Conservation (phyloP, 2,329 filamentous ascomycete genomes). For the Albophoma yamanashiensis region DNA sequence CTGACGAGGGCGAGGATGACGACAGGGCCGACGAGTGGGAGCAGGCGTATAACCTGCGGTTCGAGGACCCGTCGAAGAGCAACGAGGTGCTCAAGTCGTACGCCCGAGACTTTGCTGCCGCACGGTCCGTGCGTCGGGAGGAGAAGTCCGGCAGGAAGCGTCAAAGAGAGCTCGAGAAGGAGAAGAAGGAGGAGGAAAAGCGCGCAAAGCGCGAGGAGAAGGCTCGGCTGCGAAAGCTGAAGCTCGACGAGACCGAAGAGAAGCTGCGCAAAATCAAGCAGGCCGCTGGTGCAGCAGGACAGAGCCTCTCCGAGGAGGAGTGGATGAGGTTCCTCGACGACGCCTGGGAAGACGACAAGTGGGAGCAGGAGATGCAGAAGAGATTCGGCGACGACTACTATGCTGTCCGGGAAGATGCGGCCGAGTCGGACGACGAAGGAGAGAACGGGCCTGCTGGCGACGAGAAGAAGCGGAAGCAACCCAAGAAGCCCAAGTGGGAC, state of each 20-base stretch:
- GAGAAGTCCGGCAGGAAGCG: constrained; percentile 68
- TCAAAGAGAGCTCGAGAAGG: constrained; percentile 65
- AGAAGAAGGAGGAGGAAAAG: constrained; percentile 70
- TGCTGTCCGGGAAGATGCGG: constrained; percentile 57
- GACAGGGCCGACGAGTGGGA: constrained; percentile 80
- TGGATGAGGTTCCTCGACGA: constrained; percentile 79
- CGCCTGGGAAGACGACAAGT: constrained; percentile 79
- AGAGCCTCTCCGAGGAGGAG: constrained; percentile 59
- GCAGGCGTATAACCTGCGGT: constrained; percentile 88
- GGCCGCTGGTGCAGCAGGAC: constrained; percentile 68
- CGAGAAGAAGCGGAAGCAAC: constrained; percentile 30
- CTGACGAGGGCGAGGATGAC: constrained; percentile 79
- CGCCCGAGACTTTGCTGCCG: constrained; percentile 72
- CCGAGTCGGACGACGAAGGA: constrained; percentile 53
- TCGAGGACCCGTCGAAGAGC: constrained; percentile 80
- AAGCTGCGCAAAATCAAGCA: constrained; percentile 84
- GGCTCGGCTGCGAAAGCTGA: constrained; percentile 73
- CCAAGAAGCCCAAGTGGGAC: constrained; percentile 67
- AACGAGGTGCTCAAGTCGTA: constrained; percentile 86
- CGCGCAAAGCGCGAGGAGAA: constrained; percentile 67
- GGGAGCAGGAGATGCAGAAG: constrained; percentile 84
- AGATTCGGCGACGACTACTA: constrained; percentile 91
- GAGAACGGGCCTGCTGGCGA: constrained; percentile 44
- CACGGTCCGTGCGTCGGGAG: constrained; percentile 77
- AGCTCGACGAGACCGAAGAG: constrained; percentile 80